Percentiles rank a stretch among this genome's conserved stretches.
Conservation (phyloP, 2,329 filamentous ascomycete species). For the Phialocephala subalpina region DNA sequence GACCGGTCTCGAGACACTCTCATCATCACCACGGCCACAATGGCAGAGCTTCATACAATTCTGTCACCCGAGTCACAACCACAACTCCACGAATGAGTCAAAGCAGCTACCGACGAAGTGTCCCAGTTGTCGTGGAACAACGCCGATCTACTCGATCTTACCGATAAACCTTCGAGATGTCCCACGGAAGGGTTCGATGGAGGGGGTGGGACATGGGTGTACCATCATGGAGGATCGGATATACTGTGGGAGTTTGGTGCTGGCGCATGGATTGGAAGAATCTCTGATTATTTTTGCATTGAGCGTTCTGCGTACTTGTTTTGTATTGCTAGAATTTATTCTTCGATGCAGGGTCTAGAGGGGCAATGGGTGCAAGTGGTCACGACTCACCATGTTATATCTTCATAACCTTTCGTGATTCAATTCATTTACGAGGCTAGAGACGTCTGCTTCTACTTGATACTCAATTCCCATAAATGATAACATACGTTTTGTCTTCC, state of each 20-base stretch:
- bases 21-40: slow-evolving; percentile 32
- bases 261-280: neutral
- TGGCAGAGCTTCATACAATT: slow-evolving; percentile 37
- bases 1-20: slow-evolving; percentile 38
- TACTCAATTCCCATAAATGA: too few species aligned
- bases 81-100: slow-evolving; percentile 37
- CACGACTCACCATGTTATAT: neutral
- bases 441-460: neutral
- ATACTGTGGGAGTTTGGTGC: neutral
- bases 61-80: slow-evolving; percentile 35
- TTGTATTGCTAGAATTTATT: neutral
- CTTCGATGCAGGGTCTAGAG: neutral
- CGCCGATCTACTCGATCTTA: slow-evolving; percentile 34
- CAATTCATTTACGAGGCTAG: neutral
- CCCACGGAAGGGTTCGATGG: neutral
- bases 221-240: neutral
- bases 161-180: slow-evolving; percentile 20
- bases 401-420: neutral
- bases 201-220: neutral
- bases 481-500: too few species aligned
- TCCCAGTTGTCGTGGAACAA: slow-evolving; percentile 37
- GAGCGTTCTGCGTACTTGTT: neutral
- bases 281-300: neutral
- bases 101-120: slow-evolving; percentile 36
- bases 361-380: neutral